Conservation (phyloP, 2,329 filamentous ascomycete species). For the Phymatotrichopsis omnivora region DNA sequence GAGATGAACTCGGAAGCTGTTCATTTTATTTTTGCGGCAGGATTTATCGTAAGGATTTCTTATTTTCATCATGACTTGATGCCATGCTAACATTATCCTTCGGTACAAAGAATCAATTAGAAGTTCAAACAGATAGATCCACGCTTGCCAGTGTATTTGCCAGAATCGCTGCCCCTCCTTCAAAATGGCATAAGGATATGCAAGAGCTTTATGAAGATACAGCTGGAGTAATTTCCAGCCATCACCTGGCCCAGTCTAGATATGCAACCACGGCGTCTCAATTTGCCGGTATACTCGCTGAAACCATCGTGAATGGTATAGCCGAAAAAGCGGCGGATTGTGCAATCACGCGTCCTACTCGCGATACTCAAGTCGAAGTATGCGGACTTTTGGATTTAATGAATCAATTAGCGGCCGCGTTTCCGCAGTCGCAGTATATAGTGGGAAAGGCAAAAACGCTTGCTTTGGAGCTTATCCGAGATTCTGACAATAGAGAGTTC, state of each 20-base stretch:
- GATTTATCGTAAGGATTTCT: conserved; percentile 25
- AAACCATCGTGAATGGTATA: conserved; percentile 20
- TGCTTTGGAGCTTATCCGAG: conserved; percentile 24
- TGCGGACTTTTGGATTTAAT: conserved; percentile 26
- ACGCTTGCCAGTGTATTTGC: conserved; percentile 23
- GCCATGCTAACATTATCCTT: conserved; percentile 16
- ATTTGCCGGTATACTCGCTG: conserved; percentile 21
- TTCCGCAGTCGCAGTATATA: conserved; percentile 19
- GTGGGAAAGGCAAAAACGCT: conserved; percentile 20
- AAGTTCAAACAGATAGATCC: conserved; percentile 18
- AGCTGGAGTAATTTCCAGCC: conserved; percentile 20
- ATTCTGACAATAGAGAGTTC: conserved; percentile 22
- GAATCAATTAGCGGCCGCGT: conserved; percentile 23
- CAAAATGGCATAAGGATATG: conserved; percentile 26
- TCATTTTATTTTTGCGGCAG: conserved; percentile 28
- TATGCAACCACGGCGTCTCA: conserved; percentile 17
- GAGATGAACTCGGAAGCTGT: conserved; percentile 25
- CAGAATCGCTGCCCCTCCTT: conserved; percentile 24
- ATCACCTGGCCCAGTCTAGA: conserved; percentile 22
- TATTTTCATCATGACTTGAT: neutral
- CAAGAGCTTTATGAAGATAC: conserved; percentile 24
- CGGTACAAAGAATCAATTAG: conserved; percentile 26
- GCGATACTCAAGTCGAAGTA: conserved; percentile 25
- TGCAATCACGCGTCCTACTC: conserved; percentile 10
- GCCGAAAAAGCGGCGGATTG: conserved; percentile 21